Evolutionary conservation across 306 rosid species (phyloP).

Genomic region (Spatholobus suberectus): DNA sequence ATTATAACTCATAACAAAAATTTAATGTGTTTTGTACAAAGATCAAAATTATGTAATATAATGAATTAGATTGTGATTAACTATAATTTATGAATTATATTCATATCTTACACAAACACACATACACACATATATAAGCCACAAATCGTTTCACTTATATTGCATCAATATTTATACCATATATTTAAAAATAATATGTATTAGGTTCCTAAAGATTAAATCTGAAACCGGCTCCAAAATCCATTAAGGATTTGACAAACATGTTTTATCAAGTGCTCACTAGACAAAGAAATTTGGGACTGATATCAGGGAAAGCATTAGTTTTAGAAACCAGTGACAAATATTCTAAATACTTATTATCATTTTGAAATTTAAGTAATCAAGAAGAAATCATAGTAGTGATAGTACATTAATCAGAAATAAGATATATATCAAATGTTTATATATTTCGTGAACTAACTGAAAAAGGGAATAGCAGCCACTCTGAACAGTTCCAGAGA

Average conservation of each 20-base stretch:
- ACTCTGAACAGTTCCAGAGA: background rate
- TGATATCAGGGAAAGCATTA: background rate
- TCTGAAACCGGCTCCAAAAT: background rate
- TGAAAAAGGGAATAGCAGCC: constrained; percentile 5
- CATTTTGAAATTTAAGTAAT: background rate
- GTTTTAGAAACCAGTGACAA: background rate
- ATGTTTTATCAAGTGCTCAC: background rate
- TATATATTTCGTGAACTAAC: background rate
- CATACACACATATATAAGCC: background rate
- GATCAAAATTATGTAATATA: background rate
- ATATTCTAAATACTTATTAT: background rate
- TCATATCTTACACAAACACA: background rate
- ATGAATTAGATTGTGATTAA: background rate
- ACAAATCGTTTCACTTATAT: background rate
- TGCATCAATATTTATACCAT: background rate
- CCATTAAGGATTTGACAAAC: background rate
- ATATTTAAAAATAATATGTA: background rate
- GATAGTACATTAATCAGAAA: background rate
- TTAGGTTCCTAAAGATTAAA: background rate
- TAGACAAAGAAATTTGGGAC: background rate
- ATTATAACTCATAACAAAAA: background rate
- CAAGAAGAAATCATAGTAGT: background rate
- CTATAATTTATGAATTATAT: background rate
- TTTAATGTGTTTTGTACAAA: background rate
- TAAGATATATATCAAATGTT: background rate